These are phyloP conservation scores for Mucor velutinosus DNA, from an alignment of 371 early-diverging fungal genomes.

Conservation along the genomic window DNA sequence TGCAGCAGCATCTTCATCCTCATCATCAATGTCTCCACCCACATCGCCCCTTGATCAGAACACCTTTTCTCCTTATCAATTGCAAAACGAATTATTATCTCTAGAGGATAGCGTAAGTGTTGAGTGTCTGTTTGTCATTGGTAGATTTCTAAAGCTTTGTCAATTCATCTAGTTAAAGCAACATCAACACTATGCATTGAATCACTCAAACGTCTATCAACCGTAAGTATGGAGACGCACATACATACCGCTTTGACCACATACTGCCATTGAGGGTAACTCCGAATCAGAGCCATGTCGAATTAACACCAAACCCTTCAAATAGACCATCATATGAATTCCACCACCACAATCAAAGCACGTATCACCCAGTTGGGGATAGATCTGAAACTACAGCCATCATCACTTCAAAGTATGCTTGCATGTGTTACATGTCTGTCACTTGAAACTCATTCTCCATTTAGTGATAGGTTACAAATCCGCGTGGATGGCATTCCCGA, in stretches of 20 bases:
- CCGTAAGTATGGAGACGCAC: neutral
- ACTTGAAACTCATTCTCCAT: neutral
- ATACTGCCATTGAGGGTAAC: neutral
- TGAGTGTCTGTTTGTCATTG: neutral
- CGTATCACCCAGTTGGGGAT: neutral
- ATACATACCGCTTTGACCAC: neutral
- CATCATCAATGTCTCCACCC: neutral
- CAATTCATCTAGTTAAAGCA: neutral
- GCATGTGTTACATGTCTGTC: neutral
- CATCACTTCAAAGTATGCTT: neutral
- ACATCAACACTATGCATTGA: neutral
- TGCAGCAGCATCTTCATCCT: no score
- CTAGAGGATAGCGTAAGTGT: neutral
- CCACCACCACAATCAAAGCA: neutral
- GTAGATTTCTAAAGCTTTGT: neutral
- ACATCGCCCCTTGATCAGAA: neutral
- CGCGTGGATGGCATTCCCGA: conserved; percentile 60
- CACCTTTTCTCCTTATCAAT: neutral
- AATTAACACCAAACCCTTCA: neutral
- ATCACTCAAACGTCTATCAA: neutral
- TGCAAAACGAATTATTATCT: neutral
- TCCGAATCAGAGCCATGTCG: neutral
- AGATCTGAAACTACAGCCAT: neutral
- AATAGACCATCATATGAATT: neutral
- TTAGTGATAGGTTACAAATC: conserved; percentile 21